Evolutionary conservation across 1,284 basidiomycete species (phyloP).

Genomic region (Mycena citricolor): DNA sequence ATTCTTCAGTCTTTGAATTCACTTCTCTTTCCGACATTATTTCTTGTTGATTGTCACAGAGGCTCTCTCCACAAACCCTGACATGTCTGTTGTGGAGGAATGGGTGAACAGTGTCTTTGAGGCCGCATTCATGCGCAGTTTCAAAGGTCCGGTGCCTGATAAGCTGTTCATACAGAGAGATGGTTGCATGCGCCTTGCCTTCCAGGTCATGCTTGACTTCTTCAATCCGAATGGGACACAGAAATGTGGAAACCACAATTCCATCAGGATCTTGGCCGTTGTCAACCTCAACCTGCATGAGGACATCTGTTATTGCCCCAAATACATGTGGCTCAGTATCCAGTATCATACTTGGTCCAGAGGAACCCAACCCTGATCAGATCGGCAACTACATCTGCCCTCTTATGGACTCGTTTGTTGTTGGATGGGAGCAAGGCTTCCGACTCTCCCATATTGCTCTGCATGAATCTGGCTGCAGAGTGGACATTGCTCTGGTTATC

Average conservation of each 20-base stretch:
- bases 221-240: slow-evolving; percentile 19
- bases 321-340: slow-evolving; percentile 31
- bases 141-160: slow-evolving; percentile 14
- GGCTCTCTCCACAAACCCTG: background rate
- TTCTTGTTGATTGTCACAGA: no score
- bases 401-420: slow-evolving; percentile 25
- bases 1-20: no score
- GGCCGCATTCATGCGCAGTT: slow-evolving; percentile 19
- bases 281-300: slow-evolving; percentile 29
- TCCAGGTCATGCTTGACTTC: slow-evolving; percentile 19
- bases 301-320: slow-evolving; percentile 25
- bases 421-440: slow-evolving; percentile 24
- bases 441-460: slow-evolving; percentile 20
- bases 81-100: slow-evolving; percentile 8
- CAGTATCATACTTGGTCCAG: slow-evolving; percentile 28
- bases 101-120: slow-evolving; percentile 20
- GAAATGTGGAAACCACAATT: slow-evolving; percentile 22
- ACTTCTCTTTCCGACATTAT: no score
- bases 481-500: slow-evolving; percentile 24
- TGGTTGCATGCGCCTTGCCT: slow-evolving; percentile 16
- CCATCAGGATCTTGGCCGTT: slow-evolving; percentile 26
- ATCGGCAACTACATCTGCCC: slow-evolving; percentile 26
- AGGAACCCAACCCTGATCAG: slow-evolving; percentile 23
- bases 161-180: slow-evolving; percentile 20
- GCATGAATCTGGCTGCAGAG: slow-evolving; percentile 11